Percentiles rank a stretch among this genome's conserved stretches.
Conservation (phyloP, 345 rosid species). For the Boechera divaricarpa region DNA sequence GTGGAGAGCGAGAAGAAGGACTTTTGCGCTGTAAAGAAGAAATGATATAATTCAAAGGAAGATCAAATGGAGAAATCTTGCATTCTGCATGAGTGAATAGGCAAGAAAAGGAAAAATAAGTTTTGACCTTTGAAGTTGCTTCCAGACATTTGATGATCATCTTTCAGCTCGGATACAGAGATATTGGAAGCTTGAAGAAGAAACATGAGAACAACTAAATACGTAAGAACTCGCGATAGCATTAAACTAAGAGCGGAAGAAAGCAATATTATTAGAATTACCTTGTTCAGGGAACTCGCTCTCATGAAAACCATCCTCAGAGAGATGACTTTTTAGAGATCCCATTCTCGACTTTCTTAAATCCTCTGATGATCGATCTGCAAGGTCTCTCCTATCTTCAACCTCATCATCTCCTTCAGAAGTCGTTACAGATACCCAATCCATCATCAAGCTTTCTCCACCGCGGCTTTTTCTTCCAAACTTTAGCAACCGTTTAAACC, state of each 20-base stretch:
- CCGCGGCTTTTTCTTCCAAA: slow-evolving; percentile 89
- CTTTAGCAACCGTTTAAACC: slow-evolving; percentile 81
- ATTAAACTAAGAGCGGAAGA: slow-evolving; percentile 4
- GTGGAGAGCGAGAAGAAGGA: slow-evolving; percentile 82
- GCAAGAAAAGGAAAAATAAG: neutral
- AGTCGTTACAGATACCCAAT: slow-evolving; percentile 90
- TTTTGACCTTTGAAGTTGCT: slow-evolving; percentile 82
- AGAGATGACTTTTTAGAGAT: slow-evolving; percentile 52
- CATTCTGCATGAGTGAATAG: neutral
- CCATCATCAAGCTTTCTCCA: slow-evolving; percentile 62
- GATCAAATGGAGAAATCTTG: neutral
- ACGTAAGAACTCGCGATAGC: slow-evolving; percentile 25
- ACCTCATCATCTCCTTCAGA: slow-evolving; percentile 96
- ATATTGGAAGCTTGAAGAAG: slow-evolving; percentile 60
- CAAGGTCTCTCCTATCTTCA: slow-evolving; percentile 83
- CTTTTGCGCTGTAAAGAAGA: slow-evolving; percentile 66
- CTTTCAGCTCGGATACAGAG: slow-evolving; percentile 78
- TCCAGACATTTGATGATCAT: slow-evolving; percentile 76
- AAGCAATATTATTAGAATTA: slow-evolving; percentile 37
- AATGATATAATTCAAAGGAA: neutral
- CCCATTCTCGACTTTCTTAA: slow-evolving; percentile 95
- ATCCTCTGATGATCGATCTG: slow-evolving; percentile 72
- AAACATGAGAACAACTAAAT: slow-evolving; percentile 17
- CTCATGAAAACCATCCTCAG: slow-evolving; percentile 69
- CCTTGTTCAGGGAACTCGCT: slow-evolving; percentile 78